Percentiles rank a stretch among this genome's conserved stretches.
These are phyloP conservation scores for Diospyros kaki DNA, from an alignment of 148 eudicot genomes.

Conservation along the genomic window DNA sequence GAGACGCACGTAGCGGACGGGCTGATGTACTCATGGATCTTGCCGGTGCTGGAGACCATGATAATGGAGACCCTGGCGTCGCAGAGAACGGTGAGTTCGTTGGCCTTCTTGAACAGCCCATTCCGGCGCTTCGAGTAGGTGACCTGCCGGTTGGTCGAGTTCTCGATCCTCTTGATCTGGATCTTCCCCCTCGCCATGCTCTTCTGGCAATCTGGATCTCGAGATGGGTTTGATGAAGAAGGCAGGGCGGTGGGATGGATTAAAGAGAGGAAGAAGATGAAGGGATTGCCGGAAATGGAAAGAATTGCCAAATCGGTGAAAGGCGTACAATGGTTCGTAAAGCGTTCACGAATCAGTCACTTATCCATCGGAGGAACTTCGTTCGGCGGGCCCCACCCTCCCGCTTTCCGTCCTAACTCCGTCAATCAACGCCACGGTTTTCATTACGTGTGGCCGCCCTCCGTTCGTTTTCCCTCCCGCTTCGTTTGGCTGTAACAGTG, in stretches of 20 bases:
- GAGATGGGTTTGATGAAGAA: neutral
- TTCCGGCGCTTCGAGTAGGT: constrained; percentile 84
- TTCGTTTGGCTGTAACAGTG: too few species aligned
- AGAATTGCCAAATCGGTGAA: constrained; percentile 27
- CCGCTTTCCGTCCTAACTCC: neutral
- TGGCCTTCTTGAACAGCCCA: constrained; percentile 86
- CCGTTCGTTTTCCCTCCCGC: too few species aligned
- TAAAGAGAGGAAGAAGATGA: neutral
- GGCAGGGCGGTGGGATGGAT: neutral
- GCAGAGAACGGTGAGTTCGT: constrained; percentile 76
- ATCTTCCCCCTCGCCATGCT: constrained; percentile 87
- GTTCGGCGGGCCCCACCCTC: neutral
- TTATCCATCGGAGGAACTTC: constrained; percentile 8
- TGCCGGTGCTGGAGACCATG: constrained; percentile 68
- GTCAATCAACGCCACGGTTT: neutral
- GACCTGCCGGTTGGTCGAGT: constrained; percentile 80
- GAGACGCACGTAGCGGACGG: constrained; percentile 47
- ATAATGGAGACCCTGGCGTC: constrained; percentile 80
- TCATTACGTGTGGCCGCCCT: too few species aligned
- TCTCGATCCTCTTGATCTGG: constrained; percentile 86
- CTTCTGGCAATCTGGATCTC: neutral
- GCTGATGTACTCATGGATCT: constrained; percentile 68
- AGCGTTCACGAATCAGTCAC: constrained; percentile 31
- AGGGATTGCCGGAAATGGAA: constrained; percentile 19
- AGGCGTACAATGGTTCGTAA: constrained; percentile 15